These are phyloP conservation scores for Ganoderma resinaceum DNA, from an alignment of 1,284 basidiomycete genomes.

Conservation along the genomic window DNA sequence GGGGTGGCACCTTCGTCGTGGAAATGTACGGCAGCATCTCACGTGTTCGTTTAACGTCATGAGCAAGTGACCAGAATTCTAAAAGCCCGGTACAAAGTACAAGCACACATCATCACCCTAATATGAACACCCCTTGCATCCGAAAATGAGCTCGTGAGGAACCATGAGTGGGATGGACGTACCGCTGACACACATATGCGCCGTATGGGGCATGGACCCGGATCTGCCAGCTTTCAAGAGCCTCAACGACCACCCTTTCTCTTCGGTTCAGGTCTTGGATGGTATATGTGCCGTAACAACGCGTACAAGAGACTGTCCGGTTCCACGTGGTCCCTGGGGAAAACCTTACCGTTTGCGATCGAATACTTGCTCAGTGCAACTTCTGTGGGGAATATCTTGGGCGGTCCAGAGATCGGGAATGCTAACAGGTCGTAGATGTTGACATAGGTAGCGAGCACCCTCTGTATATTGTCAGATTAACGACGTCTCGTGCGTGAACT, in stretches of 20 bases:
- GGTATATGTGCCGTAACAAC: not conserved
- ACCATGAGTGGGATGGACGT: not conserved
- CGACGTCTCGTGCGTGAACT: not conserved
- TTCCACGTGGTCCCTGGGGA: not conserved
- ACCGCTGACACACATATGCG: too few relatives aligned
- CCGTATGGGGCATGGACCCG: too few relatives aligned
- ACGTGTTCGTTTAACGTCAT: not conserved
- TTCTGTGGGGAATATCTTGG: not conserved
- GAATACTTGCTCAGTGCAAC: not conserved
- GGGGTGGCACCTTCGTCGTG: not conserved
- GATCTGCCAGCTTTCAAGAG: not conserved
- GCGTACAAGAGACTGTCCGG: not conserved
- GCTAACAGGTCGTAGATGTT: not conserved
- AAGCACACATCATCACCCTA: not conserved
- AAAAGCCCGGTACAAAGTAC: not conserved
- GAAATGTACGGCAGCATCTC: not conserved
- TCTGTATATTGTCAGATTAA: not conserved
- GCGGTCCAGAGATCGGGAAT: not conserved
- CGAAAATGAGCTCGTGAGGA: not conserved
- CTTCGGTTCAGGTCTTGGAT: not conserved
- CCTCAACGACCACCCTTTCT: not conserved
- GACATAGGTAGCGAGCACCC: not conserved
- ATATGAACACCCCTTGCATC: not conserved
- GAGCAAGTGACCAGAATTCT: not conserved
- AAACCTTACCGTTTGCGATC: not conserved